Evolutionary conservation across 208 protist species (phyloP).

Genomic region (Crithidia thermophila): DNA sequence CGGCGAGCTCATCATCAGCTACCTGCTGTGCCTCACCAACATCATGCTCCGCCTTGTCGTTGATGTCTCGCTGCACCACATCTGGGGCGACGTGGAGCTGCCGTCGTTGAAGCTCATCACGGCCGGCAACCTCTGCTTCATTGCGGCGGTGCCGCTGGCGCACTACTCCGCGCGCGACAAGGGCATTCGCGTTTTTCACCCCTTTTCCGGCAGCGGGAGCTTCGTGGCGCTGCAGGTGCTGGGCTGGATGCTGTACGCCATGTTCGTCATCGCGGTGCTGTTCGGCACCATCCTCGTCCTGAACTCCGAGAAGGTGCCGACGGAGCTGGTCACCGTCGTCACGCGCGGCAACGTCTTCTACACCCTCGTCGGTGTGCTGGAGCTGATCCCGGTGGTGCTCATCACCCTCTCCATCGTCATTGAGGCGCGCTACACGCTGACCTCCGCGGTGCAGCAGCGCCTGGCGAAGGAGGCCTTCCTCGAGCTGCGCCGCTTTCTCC

Average conservation of each 20-base stretch:
- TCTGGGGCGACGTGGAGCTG: slow-evolving; percentile 36
- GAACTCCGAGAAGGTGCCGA: slow-evolving; percentile 10
- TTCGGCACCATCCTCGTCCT: slow-evolving; percentile 26
- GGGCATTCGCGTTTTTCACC: slow-evolving; percentile 59
- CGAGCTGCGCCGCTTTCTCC: slow-evolving; percentile 30
- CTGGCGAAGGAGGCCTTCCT: slow-evolving; percentile 50
- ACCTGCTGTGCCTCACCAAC: slow-evolving; percentile 47
- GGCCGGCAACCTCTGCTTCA: slow-evolving; percentile 43
- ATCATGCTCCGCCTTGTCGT: slow-evolving; percentile 61
- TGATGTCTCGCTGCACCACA: slow-evolving; percentile 43
- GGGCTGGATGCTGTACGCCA: slow-evolving; percentile 70
- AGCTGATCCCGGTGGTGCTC: slow-evolving; percentile 64
- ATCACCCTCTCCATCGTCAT: slow-evolving; percentile 72
- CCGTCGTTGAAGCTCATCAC: slow-evolving; percentile 33
- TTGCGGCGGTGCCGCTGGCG: slow-evolving; percentile 57
- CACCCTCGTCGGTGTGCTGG: slow-evolving; percentile 60
- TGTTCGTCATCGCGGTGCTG: slow-evolving; percentile 43
- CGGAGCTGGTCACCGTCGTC: slow-evolving; percentile 6
- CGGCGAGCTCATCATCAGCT: slow-evolving; percentile 61
- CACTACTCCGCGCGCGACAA: slow-evolving; percentile 70
- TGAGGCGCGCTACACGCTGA: slow-evolving; percentile 37
- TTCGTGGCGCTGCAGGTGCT: slow-evolving; percentile 79
- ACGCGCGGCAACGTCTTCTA: slow-evolving; percentile 28
- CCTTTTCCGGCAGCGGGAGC: slow-evolving; percentile 60
- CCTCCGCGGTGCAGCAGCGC: slow-evolving; percentile 19